Evolutionary conservation across 306 rosid genomes (phyloP), one percentile per base, ranked within the genome.

Genomic region (Alnus glutinosa): DNA sequence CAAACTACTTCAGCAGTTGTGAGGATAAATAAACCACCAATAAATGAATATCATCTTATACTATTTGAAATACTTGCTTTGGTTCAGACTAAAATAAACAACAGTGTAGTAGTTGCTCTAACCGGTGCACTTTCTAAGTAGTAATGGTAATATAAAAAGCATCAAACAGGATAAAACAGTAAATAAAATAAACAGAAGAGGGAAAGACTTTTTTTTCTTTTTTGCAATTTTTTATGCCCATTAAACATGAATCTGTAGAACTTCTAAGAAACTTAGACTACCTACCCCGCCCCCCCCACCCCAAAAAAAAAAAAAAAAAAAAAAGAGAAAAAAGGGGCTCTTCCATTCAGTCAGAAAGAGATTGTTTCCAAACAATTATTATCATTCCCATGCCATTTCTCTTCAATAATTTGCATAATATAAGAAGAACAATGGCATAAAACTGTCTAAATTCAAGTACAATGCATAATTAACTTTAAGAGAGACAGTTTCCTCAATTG

Each of bases 1-100:
- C 14, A 23, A 7, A 48, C 64, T 37, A 12, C n/a, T 39, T 67
- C 9, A 18, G 12, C 50, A 13, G 39, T 39, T 67, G n/a, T 15
- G 42, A n/a, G 50, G 1, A 39, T 67, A 67, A 7, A 34, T 67
- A 42, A 67, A 37, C 19, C 49, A 42, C 15, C 28, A 67, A 39
- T 61, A 59, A 84, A 71, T 36, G 14, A 73, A 68, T 52, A 2
- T 67, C 74, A 81, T 48, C 47, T 23, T 68, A 32, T 39, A 52
- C 14, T 10, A 13, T 10, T 16, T n/a, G 23, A 58, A 3, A 78
- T n/a, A 3, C 15, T 0, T 49, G 55, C 6, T 52, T 57, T 1
- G 4, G 46, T 64, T 64, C 11, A 64, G 44, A 64, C 48, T 64
- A 37, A 16, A 59, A 8, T 11, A 13, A 59, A 59, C 37, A 59